phyloP scores from a whole-genome alignment of 306 rosid species.

The Cercis canadensis region DNA sequence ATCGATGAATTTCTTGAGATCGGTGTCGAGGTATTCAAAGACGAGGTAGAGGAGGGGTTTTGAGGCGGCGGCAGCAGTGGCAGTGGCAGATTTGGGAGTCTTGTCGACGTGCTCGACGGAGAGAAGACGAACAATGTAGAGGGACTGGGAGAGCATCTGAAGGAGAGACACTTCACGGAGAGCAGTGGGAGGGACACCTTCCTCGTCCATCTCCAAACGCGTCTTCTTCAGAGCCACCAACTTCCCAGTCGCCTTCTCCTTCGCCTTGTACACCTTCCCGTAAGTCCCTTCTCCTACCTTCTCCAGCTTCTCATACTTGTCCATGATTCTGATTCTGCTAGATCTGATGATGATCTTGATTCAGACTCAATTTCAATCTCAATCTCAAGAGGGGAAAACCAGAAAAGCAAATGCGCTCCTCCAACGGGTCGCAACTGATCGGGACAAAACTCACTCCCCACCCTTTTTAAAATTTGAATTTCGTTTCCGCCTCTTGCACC shows the following conservation, averaged over 20 bases:
- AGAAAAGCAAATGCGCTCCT: background rate
- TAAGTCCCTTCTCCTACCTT: slow-evolving; percentile 98
- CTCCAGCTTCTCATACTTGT: slow-evolving; percentile 92
- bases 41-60: slow-evolving; percentile 89
- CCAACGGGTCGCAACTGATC: background rate
- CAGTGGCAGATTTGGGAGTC: slow-evolving; percentile 41
- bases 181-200: slow-evolving; percentile 93
- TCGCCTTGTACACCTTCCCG: slow-evolving; percentile 95
- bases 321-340: slow-evolving; percentile 56
- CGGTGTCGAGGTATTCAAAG: slow-evolving; percentile 90
- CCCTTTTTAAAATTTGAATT: slow-evolving; percentile 17
- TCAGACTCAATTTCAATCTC: no score
- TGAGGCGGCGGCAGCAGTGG: slow-evolving; percentile 4
- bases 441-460: no score
- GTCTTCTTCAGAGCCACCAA: slow-evolving; percentile 90
- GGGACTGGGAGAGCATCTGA: slow-evolving; percentile 89
- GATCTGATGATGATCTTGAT: no score
- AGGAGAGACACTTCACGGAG: slow-evolving; percentile 92
- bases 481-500: background rate
- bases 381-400: no score
- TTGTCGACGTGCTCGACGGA: slow-evolving; percentile 76
- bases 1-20: slow-evolving; percentile 89
- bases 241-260: slow-evolving; percentile 76
- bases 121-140: slow-evolving; percentile 87
- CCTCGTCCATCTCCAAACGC: slow-evolving; percentile 95